Conservation (phyloP, 345 rosid species). For the Eucalyptus leucophloia region DNA sequence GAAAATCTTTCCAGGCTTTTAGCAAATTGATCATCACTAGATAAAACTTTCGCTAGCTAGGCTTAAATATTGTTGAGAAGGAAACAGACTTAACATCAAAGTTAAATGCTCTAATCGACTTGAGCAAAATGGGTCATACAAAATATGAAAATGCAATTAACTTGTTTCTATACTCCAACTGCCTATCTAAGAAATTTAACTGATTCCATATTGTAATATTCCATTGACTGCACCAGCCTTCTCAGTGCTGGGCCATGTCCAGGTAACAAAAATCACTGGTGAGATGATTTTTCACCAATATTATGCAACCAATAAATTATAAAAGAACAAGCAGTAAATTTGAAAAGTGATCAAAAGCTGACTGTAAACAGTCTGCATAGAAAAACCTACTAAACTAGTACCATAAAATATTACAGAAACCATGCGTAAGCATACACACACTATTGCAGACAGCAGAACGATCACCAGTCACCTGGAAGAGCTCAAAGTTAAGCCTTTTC, state of each 20-base stretch:
- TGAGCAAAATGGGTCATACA: neutral
- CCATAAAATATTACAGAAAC: neutral
- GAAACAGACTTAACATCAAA: neutral
- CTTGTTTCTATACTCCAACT: neutral
- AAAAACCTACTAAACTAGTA: neutral
- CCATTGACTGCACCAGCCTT: neutral
- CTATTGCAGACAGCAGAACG: neutral
- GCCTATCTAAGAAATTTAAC: neutral
- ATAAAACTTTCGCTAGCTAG: neutral
- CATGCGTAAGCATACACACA: neutral
- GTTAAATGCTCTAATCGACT: neutral
- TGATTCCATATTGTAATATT: neutral
- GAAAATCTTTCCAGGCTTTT: neutral
- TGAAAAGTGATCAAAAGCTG: neutral
- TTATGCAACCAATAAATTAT: neutral
- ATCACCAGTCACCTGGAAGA: conserved; percentile 59
- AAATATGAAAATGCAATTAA: neutral
- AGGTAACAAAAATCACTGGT: neutral
- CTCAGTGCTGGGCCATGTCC: neutral
- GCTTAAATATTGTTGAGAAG: neutral
- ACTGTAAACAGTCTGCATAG: neutral
- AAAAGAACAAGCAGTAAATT: neutral
- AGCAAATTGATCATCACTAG: neutral
- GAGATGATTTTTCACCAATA: neutral
- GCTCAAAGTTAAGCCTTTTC: conserved; percentile 75